Evolutionary conservation across 768 basidiomycete species (phyloP), one percentile per base, ranked within the genome.

Genomic region (Kwoniella dendrophila): DNA sequence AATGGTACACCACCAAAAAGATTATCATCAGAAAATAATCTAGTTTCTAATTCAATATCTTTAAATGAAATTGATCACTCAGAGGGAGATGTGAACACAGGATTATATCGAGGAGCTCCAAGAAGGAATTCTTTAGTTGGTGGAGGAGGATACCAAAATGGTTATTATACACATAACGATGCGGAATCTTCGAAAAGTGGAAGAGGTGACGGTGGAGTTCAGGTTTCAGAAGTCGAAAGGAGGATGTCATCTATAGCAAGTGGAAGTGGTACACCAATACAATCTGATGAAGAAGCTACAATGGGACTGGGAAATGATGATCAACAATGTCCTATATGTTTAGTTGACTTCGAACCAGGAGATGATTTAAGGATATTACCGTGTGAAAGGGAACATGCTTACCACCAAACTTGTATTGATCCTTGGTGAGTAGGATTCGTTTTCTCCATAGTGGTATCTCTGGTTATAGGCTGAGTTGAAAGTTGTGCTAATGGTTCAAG

Each of bases 261-360:
- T 52, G 57, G 48, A n/a, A 59, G 57, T 41, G 59, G 59, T 14
- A 51, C 32, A 18, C 32, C 49, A 3, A 34, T 33, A 14, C 27
- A 26, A 12, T 48, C 47, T 14, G 50, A 29, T 16, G 34, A 48
- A 34, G 8, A 50, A 12, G 64, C 33, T 20, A 26, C 32, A 38
- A 51, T 26, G 14, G 49, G 34, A 22, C 38, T n/a, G 27, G 38
- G 52, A 52, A 16, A 30, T 32, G 52, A 88, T 83, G 38, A 59
- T 36, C 18, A 83, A 78, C 91, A 88, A 12, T 97, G 94, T 80
- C 93, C 94, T 4, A 97, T 97, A 63, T 97, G 94, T 78, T 88
- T 97, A 62, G 83, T 90, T 45, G 92, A 95, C 69, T 97, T 97
- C 71, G 90, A 93, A 76, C 88, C 90, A 63, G 94, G 92, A 0